Conservation (phyloP, 768 basidiomycete genomes). For the Trametes meyenii region DNA sequence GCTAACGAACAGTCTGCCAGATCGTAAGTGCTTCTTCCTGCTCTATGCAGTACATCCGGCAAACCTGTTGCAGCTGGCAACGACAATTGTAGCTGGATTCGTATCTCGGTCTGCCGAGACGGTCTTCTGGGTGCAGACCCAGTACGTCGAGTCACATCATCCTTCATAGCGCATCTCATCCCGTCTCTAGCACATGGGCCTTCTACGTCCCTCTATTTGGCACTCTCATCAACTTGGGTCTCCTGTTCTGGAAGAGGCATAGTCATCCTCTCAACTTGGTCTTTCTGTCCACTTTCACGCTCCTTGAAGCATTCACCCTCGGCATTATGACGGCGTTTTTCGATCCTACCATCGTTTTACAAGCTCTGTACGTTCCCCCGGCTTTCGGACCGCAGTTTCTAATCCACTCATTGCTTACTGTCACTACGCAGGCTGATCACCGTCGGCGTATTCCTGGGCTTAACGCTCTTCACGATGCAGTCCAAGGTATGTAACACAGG, state of each 20-base stretch:
- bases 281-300: slow-evolving; percentile 83
- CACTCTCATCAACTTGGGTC: slow-evolving; percentile 74
- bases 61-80: slow-evolving; percentile 53
- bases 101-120: slow-evolving; percentile 66
- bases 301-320: slow-evolving; percentile 88
- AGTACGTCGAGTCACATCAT: slow-evolving; percentile 47
- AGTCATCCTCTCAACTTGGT: slow-evolving; percentile 86
- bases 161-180: background rate
- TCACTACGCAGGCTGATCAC: slow-evolving; percentile 70
- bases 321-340: slow-evolving; percentile 84
- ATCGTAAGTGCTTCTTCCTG: slow-evolving; percentile 49
- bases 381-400: background rate
- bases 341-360: slow-evolving; percentile 73
- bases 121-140: slow-evolving; percentile 68
- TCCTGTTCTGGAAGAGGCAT: slow-evolving; percentile 93
- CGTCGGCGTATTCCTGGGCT: slow-evolving; percentile 87
- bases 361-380: slow-evolving; percentile 68
- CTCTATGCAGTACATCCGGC: background rate
- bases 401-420: background rate
- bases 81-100: slow-evolving; percentile 72
- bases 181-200: slow-evolving; percentile 62
- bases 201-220: slow-evolving; percentile 81
- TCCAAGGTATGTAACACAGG: slow-evolving; percentile 63
- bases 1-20: slow-evolving; percentile 56
- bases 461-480: slow-evolving; percentile 94